Evolutionary conservation across 2,329 filamentous ascomycete genomes (phyloP), one percentile per base, ranked within the genome.

Genomic region (Helotiales sp.): DNA sequence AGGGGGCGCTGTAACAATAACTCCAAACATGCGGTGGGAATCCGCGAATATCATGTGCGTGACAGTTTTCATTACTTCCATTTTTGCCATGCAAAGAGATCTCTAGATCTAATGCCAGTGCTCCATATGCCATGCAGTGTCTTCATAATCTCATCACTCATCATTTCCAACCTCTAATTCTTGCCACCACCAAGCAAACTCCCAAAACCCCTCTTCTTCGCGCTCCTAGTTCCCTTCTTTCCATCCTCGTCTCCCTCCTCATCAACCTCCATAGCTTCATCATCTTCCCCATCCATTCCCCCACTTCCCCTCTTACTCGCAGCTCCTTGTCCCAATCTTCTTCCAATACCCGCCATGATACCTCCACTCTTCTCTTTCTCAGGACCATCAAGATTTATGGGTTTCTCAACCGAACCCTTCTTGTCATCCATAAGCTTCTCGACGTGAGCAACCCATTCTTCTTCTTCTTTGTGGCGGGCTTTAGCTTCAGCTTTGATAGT

Each of bases 401-500:
- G 22, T n/a, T 52, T 38, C 27, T 40, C 25, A 27, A 19, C 44
- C 34, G 42, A 73, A 69, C 79, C 74, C 3, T 76, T 77, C n/a
- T 81, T 78, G 46, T 73, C 74, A 76, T 69, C 65, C 8, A 66
- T 22, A 33, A 72, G 33, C 24, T 60, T 64, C 56, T 70, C 66
- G 0, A 72, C 59, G 13, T 67, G 58, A 2, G 57, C 56, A 24
- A 60, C 58, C 69, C 68, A 71, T n/a, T 70, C 69, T n/a, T 47
- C 40, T 42, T 72, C 68, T 34, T 71, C 69, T 10, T 72, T 76
- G 38, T 82, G 79, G 15, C 85, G 78, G 48, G 75, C 72, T 27
- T 77, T 74, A 1, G 89, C 88, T 1, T 79, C 76, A 1, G 74
- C 72, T 64, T 84, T 86, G 60, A 97, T 86, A 30, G 74, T 77